Base-by-base conservation (phyloP, 2,329 filamentous ascomycete species). In the Trichoderma harzianum region DNA sequence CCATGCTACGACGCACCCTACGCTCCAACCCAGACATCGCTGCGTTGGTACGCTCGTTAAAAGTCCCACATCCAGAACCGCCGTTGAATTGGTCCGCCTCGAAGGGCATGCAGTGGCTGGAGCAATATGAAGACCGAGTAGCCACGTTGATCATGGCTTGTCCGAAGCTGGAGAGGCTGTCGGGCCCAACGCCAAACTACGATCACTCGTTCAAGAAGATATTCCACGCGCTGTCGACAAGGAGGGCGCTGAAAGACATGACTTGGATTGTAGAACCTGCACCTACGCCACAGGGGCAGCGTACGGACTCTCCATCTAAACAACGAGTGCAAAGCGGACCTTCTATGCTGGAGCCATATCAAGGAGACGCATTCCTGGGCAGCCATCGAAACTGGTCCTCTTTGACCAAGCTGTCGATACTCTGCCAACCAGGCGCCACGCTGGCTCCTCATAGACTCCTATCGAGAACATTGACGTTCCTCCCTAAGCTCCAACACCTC, bases 131-230 rank as follows among this genome's bases (percentile, higher is more conserved):
- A 72, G 85, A 89, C 74, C 78, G 88, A 3, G 83, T 90, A 2
- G 88, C 89, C 0, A 86, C 89, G 6, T 79, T 91, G 28, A 83
- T 91, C 71, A 90, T 90, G 88, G 86, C 88, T 0, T 91, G 89
- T 71, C 89, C 89, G 3, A 91, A 91, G 74, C 81, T 92, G 12
- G 89, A 91, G 79, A 83, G 84, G 64, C 80, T 91, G 7, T 80
- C 84, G 12, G 89, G 89, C 0, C 86, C 87, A 51, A 83, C 87
- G 69, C 83, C 85, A 3, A 78, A 80, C 4, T 90, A 90, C 76
- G 82, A 86, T 69, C 87, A 90, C 78, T 83, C 84, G 1, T 90
- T 87, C 75, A 86, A 83, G 77, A 85, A 86, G 61, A 81, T 90
- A 11, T 86, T 88, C 71, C 86, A 91, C 72, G 89, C 89, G 0